Conservation (phyloP, 75 land plant genomes). For the Adiantum capillusveneris region DNA sequence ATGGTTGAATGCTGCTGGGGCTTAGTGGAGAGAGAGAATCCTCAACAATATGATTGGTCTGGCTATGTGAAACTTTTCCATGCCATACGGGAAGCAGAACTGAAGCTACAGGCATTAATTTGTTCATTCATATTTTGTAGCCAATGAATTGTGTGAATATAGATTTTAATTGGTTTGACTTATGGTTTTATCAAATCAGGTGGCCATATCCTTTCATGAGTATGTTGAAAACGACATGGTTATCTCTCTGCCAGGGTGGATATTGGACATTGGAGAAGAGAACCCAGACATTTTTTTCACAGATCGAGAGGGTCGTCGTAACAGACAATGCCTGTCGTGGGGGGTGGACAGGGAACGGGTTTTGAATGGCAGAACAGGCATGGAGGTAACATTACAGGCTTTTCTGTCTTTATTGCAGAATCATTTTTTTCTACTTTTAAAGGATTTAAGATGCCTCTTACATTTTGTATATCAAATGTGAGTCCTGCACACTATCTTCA, state of each 20-base stretch:
- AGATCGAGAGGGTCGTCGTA: conserved; percentile 75
- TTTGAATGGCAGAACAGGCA: conserved; percentile 69
- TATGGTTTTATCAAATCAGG: conserved; percentile 18
- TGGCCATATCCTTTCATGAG: conserved; percentile 85
- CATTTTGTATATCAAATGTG: too few species aligned
- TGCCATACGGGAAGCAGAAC: conserved; percentile 40
- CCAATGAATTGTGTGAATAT: background rate
- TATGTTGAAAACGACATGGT: conserved; percentile 51
- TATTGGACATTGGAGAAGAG: conserved; percentile 72
- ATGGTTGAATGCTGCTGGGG: conserved; percentile 91
- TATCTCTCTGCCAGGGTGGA: conserved; percentile 76
- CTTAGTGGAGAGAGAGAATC: conserved; percentile 59
- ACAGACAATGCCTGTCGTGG: conserved; percentile 87
- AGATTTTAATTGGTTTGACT: background rate
- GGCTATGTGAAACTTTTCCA: conserved; percentile 65
- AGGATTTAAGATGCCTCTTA: too few species aligned
- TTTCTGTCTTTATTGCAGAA: too few species aligned
- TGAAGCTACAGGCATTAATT: conserved; percentile 61
- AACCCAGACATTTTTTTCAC: conserved; percentile 87
- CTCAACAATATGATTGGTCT: conserved; percentile 71
- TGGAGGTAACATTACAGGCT: conserved; percentile 43
- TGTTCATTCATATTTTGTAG: background rate
- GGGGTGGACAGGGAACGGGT: conserved; percentile 81
- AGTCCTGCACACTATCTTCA: too few species aligned
- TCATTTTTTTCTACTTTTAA: too few species aligned